These are phyloP conservation scores for Litchi chinensis DNA, from an alignment of 345 rosid species.

Conservation along the genomic window DNA sequence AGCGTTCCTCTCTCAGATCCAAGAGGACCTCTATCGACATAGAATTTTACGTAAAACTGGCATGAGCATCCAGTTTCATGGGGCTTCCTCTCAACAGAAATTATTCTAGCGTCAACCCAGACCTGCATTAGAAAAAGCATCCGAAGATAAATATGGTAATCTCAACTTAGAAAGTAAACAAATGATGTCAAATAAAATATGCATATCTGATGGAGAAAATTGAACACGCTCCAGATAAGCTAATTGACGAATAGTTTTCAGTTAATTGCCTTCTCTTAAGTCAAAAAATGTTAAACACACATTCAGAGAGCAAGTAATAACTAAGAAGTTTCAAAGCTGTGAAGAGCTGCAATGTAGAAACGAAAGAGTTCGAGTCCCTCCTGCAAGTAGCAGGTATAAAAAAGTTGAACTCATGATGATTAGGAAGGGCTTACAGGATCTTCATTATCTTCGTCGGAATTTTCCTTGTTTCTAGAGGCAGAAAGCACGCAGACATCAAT, in stretches of 20 bases:
- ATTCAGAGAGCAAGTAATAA: too few species aligned
- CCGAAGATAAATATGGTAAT: not conserved
- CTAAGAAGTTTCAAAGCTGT: too few species aligned
- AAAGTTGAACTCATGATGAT: too few species aligned
- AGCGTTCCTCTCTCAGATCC: slow-evolving; percentile 59
- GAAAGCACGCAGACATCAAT: slow-evolving; percentile 72
- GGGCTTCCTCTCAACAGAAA: slow-evolving; percentile 73
- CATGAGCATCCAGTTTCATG: slow-evolving; percentile 67
- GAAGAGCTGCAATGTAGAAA: too few species aligned
- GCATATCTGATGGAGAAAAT: too few species aligned
- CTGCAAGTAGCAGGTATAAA: not conserved
- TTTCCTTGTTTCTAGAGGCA: slow-evolving; percentile 19
- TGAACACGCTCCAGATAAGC: too few species aligned
- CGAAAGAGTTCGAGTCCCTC: too few species aligned
- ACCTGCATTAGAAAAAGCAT: slow-evolving; percentile 45
- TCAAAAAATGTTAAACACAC: not conserved
- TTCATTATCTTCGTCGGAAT: slow-evolving; percentile 34
- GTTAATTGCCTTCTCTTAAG: not conserved
- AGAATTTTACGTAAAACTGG: slow-evolving; percentile 57
- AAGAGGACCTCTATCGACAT: slow-evolving; percentile 56
- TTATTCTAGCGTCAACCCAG: slow-evolving; percentile 80
- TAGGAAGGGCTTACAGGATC: slow-evolving; percentile 42
- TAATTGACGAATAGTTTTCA: not conserved
- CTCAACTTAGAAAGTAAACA: not conserved
- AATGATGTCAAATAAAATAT: not conserved